Evolutionary conservation across 1,284 basidiomycete genomes (phyloP), one percentile per base, ranked within the genome.

Genomic region (Ceratobasidium sp.): DNA sequence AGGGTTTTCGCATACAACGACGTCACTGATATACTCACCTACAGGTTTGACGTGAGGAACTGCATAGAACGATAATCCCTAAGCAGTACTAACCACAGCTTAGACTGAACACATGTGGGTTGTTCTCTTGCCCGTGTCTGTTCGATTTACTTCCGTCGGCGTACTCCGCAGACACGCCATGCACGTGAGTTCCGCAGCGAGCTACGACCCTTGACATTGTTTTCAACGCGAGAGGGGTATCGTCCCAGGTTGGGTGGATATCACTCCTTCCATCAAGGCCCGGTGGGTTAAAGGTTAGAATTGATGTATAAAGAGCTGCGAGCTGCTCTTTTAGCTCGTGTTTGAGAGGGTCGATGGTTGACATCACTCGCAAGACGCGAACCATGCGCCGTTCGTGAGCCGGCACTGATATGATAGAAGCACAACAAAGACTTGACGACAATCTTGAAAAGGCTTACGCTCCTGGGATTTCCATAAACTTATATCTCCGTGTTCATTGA

Each of bases 21-120:
- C 55, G 12, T 72, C 70, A 44, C n/a, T 26, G n/a, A 72, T 72
- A 40, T 72, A 40, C 46, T 72, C 70, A 10, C 56, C 70, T 72
- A 9, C 51, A 53, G 20, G 20, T n/a, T 20, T 20, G 23, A 9
- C 20, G 23, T n/a, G 10, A 20, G 23, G 49, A 15, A n/a, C 23
- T n/a, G 23, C 18, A 0, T 53, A 53, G 46, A 69, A 1, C 40
- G 26, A 33, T 26, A 15, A 20, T 44, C 15, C 20, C 33, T 61
- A 20, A 58, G 12, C 6, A 0, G 20, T 61, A 15, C 33, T n/a
- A 26, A 28, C 58, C 58, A 33, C 18, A 6, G 15, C 15, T 55
- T 39, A 56, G 28, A 18, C 13, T 13, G 39, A 70, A 70, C 4
- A 7, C 15, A 56, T 42, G 33, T 33, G 39, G 28, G 20, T n/a